A percentile compares a stretch with the other conserved stretches of the same genome.
These are phyloP conservation scores for Sungouiozyma intestinalis DNA, from an alignment of 805 yeast genomes.

Conservation along the genomic window DNA sequence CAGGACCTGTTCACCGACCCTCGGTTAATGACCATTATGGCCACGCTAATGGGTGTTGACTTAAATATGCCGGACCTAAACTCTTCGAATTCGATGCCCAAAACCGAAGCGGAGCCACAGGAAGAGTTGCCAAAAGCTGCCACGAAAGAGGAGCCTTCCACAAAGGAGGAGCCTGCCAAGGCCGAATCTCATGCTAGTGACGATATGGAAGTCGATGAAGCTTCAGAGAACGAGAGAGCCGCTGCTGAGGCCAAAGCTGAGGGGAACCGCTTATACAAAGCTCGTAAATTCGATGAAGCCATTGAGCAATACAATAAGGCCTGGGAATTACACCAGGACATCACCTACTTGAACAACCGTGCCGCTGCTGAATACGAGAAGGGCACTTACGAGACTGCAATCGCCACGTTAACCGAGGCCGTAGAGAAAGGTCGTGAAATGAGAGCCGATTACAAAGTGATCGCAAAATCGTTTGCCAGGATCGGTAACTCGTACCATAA, in stretches of 20 bases:
- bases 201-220: constrained; percentile 29
- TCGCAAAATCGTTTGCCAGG: constrained; percentile 91
- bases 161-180: constrained; percentile 20
- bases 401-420: constrained; percentile 70
- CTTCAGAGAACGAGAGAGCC: constrained; percentile 29
- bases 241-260: constrained; percentile 69
- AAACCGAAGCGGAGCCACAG: constrained; percentile 6
- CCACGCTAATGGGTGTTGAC: constrained; percentile 76
- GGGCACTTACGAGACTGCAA: constrained; percentile 81
- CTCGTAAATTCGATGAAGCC: constrained; percentile 85
- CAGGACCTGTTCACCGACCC: constrained; percentile 68
- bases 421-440: constrained; percentile 80
- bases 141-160: constrained; percentile 19
- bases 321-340: constrained; percentile 69
- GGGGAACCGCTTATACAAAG: constrained; percentile 82
- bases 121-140: too few relatives aligned
- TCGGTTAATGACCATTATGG: constrained; percentile 80
- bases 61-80: constrained; percentile 36
- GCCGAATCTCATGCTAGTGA: constrained; percentile 2
- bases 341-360: constrained; percentile 88
- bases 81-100: constrained; percentile 22
- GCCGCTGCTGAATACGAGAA: constrained; percentile 98
- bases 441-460: constrained; percentile 83
- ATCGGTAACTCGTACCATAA: constrained; percentile 77
- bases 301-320: constrained; percentile 80